Percentiles rank a stretch among this genome's conserved stretches.
These are phyloP conservation scores for Tilletia caries DNA, from an alignment of 1,284 basidiomycete species.

Conservation along the genomic window DNA sequence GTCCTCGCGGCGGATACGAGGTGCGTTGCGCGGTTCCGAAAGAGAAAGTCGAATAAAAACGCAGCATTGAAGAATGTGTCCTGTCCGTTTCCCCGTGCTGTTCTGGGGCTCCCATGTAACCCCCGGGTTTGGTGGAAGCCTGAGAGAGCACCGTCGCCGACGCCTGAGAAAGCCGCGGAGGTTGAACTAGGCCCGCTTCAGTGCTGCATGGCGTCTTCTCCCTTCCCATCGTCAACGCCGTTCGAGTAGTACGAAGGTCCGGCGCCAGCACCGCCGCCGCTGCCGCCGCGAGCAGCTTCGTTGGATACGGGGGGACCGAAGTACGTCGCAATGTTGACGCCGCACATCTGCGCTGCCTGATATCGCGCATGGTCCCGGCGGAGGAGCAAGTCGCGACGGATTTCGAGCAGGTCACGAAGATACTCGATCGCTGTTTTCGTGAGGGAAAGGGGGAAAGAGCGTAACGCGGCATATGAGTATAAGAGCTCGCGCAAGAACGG, in stretches of 20 bases:
- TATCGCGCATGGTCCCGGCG: slow-evolving; percentile 7
- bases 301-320: neutral
- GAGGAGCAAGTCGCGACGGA: neutral
- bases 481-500: neutral
- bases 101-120: too few species aligned
- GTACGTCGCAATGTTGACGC: neutral
- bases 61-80: too few species aligned
- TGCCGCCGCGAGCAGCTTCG: too few species aligned
- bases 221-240: neutral
- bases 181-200: neutral
- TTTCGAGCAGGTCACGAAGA: slow-evolving; percentile 9
- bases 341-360: neutral
- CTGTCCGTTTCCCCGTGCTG: too few species aligned
- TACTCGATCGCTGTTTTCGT: slow-evolving; percentile 10
- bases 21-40: too few species aligned
- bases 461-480: neutral
- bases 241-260: neutral
- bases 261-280: neutral
- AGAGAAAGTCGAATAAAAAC: too few species aligned
- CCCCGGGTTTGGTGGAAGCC: too few species aligned
- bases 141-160: too few species aligned
- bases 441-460: too few species aligned
- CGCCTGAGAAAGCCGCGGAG: too few species aligned
- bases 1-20: too few species aligned
- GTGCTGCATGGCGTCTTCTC: slow-evolving; percentile 5